These are phyloP conservation scores for Pyricularia grisea DNA, from an alignment of 2,329 filamentous ascomycete genomes.

Conservation along the genomic window DNA sequence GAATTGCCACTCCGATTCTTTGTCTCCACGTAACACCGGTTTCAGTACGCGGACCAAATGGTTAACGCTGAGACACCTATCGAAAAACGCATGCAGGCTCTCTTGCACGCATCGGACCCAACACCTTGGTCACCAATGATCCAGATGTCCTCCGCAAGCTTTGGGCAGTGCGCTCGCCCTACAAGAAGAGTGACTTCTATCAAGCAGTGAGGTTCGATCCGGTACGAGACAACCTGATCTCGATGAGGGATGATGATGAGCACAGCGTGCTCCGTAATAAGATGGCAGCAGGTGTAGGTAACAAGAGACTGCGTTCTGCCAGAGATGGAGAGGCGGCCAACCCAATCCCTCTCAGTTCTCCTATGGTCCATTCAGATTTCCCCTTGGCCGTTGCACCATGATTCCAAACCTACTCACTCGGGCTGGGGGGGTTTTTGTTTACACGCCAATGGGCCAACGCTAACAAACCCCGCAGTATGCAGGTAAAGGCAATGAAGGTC, in stretches of 20 bases:
- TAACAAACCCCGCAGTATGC: constrained; percentile 11
- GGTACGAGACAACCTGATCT: constrained; percentile 24
- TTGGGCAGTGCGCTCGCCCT: constrained; percentile 25
- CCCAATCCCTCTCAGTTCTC: background rate
- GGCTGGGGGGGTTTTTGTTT: background rate
- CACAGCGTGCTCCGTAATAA: constrained; percentile 30
- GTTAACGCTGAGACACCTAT: constrained; percentile 6
- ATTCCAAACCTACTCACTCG: background rate
- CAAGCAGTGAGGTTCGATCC: constrained; percentile 26
- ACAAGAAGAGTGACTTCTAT: constrained; percentile 26
- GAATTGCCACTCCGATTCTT: constrained; percentile 3
- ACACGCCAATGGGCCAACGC: background rate
- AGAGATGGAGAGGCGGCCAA: background rate
- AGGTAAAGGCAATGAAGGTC: constrained; percentile 18
- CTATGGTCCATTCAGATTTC: background rate
- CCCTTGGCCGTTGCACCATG: background rate
- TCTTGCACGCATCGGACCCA: constrained; percentile 17
- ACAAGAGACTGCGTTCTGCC: background rate
- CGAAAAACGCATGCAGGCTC: constrained; percentile 10
- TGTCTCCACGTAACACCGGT: constrained; percentile 5
- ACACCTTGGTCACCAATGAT: constrained; percentile 17
- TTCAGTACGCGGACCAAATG: constrained; percentile 5
- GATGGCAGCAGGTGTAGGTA: constrained; percentile 31
- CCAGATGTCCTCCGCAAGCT: constrained; percentile 18
- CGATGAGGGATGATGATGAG: constrained; percentile 21